Conservation (phyloP, 2,329 filamentous ascomycete genomes). For the Camillea tinctor region DNA sequence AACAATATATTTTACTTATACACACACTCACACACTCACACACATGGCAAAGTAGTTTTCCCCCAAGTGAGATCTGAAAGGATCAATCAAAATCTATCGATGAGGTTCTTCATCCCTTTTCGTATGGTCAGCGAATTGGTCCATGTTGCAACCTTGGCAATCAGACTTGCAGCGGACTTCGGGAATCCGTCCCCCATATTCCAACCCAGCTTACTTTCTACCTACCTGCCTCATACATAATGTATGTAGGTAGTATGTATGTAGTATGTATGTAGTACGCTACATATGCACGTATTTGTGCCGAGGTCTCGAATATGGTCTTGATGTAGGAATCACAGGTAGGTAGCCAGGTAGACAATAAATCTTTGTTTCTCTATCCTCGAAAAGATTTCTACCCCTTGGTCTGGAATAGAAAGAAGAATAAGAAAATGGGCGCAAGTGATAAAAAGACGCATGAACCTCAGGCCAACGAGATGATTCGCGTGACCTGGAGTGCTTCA, state of each 20-base stretch:
- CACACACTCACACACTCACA: too few species aligned
- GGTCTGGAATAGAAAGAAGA: slow-evolving; percentile 4
- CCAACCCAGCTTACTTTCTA: too few species aligned
- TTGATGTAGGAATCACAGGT: too few species aligned
- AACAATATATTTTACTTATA: too few species aligned
- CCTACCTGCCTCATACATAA: too few species aligned
- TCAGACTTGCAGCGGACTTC: not conserved
- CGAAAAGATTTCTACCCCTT: not conserved
- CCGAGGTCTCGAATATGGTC: not conserved
- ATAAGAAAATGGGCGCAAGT: not conserved
- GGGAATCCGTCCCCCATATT: not conserved
- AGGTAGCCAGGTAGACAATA: not conserved
- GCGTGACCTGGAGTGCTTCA: not conserved
- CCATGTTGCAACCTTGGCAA: not conserved
- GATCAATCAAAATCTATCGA: not conserved
- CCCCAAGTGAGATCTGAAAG: not conserved
- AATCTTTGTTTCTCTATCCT: not conserved
- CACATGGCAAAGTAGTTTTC: not conserved
- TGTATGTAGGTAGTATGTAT: too few species aligned
- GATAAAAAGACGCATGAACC: not conserved
- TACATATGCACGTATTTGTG: not conserved
- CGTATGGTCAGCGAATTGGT: not conserved
- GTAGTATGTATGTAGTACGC: too few species aligned
- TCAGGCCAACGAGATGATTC: slow-evolving; percentile 3
- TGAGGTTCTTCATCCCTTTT: not conserved